phyloP scores from a whole-genome alignment of 1,284 basidiomycete genomes.

The Trichosporon ovoides region DNA sequence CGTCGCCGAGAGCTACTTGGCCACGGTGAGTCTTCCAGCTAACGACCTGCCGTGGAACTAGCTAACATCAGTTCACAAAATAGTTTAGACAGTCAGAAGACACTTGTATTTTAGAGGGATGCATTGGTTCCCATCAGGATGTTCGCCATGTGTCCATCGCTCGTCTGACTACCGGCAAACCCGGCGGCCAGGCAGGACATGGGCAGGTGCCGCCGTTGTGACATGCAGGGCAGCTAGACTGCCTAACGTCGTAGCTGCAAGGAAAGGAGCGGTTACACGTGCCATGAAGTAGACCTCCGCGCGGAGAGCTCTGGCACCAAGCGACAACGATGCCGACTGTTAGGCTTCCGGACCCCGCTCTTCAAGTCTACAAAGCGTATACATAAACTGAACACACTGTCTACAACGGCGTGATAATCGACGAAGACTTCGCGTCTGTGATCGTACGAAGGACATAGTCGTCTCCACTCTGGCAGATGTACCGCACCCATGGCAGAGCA shows the following conservation, averaged over 20 bases:
- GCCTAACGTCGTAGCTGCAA: no score
- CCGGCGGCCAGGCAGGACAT: no score
- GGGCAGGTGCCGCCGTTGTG: no score
- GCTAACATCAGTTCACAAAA: neutral
- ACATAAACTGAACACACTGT: neutral
- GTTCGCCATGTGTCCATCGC: neutral
- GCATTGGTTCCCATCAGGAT: neutral
- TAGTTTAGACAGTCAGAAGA: neutral
- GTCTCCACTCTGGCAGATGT: slow-evolving; percentile 90
- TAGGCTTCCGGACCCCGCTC: no score
- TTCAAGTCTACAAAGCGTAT: slow-evolving; percentile 2
- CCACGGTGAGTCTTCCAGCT: slow-evolving; percentile 44
- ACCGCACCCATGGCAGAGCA: slow-evolving; percentile 51
- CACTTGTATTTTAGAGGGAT: slow-evolving; percentile 4
- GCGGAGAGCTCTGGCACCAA: no score
- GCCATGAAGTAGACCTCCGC: no score
- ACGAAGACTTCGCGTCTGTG: slow-evolving; percentile 45
- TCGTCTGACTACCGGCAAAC: no score
- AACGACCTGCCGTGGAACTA: neutral
- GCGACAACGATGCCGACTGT: no score
- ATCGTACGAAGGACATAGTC: slow-evolving; percentile 61
- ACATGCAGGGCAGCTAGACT: no score
- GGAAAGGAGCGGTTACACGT: no score
- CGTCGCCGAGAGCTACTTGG: slow-evolving; percentile 68
- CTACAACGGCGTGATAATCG: slow-evolving; percentile 44